Percentiles rank a stretch among this genome's conserved stretches.
Evolutionary conservation across 2,329 filamentous ascomycete species (phyloP).

Genomic region (Exophiala bonariae): DNA sequence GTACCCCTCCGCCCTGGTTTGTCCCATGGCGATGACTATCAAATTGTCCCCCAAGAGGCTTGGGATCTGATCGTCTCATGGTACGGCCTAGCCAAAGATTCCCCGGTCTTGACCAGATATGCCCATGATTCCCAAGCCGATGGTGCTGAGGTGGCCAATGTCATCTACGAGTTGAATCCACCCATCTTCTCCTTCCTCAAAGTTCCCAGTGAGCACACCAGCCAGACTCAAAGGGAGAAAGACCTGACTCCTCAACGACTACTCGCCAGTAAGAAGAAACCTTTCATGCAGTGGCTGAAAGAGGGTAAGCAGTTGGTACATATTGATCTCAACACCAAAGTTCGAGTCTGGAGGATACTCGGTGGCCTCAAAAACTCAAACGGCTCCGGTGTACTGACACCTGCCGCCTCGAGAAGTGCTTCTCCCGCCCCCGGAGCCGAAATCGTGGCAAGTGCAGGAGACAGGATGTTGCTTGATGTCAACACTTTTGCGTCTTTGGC

Average conservation of each 20-base stretch:
- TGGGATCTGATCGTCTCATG: conserved; percentile 80
- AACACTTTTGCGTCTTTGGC: conserved; percentile 63
- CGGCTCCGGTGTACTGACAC: conserved; percentile 44
- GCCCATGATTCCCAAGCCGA: conserved; percentile 71
- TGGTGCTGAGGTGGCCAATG: conserved; percentile 58
- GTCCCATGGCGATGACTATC: conserved; percentile 66
- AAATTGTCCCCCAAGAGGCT: conserved; percentile 73
- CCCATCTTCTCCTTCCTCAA: conserved; percentile 84
- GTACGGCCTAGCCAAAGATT: conserved; percentile 74
- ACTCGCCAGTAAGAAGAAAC: conserved; percentile 69
- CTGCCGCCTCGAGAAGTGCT: conserved; percentile 43
- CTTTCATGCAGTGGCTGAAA: conserved; percentile 73
- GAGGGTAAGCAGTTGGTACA: conserved; percentile 68
- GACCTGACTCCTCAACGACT: conserved; percentile 64
- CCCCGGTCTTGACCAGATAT: conserved; percentile 70
- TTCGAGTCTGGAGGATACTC: conserved; percentile 71
- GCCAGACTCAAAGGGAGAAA: conserved; percentile 61
- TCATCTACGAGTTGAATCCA: conserved; percentile 81
- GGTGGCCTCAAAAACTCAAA: conserved; percentile 41
- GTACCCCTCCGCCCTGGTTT: conserved; percentile 72
- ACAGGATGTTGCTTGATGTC: conserved; percentile 60
- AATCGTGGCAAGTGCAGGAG: conserved; percentile 42
- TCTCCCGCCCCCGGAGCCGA: conserved; percentile 45
- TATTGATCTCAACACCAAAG: conserved; percentile 69
- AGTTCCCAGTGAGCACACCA: conserved; percentile 63